Conservation (phyloP, 2,329 filamentous ascomycete species). For the Phialophora verrucosa region DNA sequence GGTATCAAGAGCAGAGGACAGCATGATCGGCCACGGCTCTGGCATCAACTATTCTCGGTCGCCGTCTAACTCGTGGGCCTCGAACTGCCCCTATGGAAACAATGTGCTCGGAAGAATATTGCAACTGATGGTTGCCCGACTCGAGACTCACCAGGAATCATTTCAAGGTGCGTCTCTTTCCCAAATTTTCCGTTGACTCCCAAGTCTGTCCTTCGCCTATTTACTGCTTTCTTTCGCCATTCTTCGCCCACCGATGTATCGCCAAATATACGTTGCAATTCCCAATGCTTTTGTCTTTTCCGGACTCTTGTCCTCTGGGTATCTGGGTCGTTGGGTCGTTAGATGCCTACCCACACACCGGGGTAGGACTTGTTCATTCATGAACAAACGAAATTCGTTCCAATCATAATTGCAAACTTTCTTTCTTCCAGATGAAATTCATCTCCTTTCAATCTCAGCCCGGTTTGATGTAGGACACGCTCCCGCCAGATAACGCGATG, state of each 20-base stretch:
- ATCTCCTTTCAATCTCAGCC: neutral
- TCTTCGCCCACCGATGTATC: slow-evolving; percentile 23
- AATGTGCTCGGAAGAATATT: slow-evolving; percentile 5
- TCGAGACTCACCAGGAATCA: slow-evolving; percentile 2
- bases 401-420: slow-evolving; percentile 24
- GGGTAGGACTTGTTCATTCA: slow-evolving; percentile 18
- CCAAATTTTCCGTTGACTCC: neutral
- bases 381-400: slow-evolving; percentile 39
- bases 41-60: neutral
- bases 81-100: neutral
- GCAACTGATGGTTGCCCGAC: slow-evolving; percentile 18
- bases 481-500: neutral
- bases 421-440: neutral
- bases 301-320: slow-evolving; percentile 28
- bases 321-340: slow-evolving; percentile 28
- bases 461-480: neutral
- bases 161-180: neutral
- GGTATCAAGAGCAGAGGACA: neutral
- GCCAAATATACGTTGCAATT: slow-evolving; percentile 28
- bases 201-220: neutral
- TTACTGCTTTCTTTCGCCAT: slow-evolving; percentile 14
- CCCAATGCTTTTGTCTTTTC: slow-evolving; percentile 31
- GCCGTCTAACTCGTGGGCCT: neutral
- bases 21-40: neutral
- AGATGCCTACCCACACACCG: slow-evolving; percentile 14